Conservation (phyloP, 257 asterid genomes). For the Solanum sitiens region DNA sequence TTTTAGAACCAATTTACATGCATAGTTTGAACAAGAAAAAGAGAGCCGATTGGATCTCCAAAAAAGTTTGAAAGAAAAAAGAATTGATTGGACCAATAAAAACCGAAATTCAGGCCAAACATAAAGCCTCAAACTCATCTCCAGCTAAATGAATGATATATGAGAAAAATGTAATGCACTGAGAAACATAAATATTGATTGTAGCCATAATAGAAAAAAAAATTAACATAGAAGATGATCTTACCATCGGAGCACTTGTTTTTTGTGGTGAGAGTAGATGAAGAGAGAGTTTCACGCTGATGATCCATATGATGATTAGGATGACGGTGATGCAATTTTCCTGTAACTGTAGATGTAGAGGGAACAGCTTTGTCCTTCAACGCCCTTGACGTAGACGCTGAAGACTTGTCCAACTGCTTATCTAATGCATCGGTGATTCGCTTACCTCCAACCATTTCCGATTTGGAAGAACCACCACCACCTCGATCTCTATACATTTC, state of each 20-base stretch:
- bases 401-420: conserved; percentile 87
- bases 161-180: background rate
- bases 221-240: background rate
- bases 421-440: conserved; percentile 87
- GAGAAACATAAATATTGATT: background rate
- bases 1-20: background rate
- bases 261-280: conserved; percentile 21
- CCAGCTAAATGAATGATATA: background rate
- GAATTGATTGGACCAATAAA: background rate
- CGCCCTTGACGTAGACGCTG: conserved; percentile 58
- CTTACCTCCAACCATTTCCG: conserved; percentile 65
- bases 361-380: conserved; percentile 41
- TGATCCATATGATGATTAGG: conserved; percentile 34
- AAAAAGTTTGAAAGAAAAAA: background rate
- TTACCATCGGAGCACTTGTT: conserved; percentile 71
- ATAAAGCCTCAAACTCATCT: background rate
- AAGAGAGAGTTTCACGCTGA: background rate
- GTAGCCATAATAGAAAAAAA: background rate
- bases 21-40: background rate
- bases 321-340: conserved; percentile 31
- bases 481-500: conserved; percentile 73
- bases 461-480: conserved; percentile 47
- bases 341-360: conserved; percentile 34
- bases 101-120: background rate
- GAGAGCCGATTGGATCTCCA: background rate